Evolutionary conservation across 495 filamentous ascomycete genomes (phyloP).

Genomic region (Echria macrotheca): DNA sequence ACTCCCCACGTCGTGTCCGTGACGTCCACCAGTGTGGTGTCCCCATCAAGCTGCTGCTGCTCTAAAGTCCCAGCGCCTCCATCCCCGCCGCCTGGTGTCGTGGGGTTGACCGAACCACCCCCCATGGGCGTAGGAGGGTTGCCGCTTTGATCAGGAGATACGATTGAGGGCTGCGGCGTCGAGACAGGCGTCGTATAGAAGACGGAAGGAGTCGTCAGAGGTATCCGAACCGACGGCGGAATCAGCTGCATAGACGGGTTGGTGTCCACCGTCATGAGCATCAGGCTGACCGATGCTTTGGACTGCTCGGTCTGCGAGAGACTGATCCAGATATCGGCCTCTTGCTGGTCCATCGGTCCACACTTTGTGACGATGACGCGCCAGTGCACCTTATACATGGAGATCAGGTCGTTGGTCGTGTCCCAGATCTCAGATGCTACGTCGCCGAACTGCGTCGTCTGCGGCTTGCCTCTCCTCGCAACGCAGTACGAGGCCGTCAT

Average conservation of each 20-base stretch:
- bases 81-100: conserved; percentile 49
- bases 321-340: conserved; percentile 56
- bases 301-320: conserved; percentile 35
- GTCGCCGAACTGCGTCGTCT: conserved; percentile 53
- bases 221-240: conserved; percentile 43
- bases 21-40: conserved; percentile 64
- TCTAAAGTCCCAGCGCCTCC: conserved; percentile 58
- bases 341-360: conserved; percentile 66
- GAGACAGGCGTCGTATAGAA: conserved; percentile 51
- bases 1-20: conserved; percentile 80
- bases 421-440: conserved; percentile 79
- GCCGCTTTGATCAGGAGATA: conserved; percentile 52
- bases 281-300: conserved; percentile 48
- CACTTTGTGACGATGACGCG: conserved; percentile 71
- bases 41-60: conserved; percentile 41
- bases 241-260: conserved; percentile 61
- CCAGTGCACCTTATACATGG: conserved; percentile 68
- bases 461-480: conserved; percentile 54
- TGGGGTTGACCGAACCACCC: conserved; percentile 44
- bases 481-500: conserved; percentile 75
- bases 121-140: conserved; percentile 44
- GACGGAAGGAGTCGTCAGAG: conserved; percentile 31
- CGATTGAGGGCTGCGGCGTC: conserved; percentile 50
- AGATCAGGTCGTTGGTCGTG: conserved; percentile 71
- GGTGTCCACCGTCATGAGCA: conserved; percentile 60